Evolutionary conservation across 2,329 filamentous ascomycete species (phyloP), one percentile per base, ranked within the genome.

Genomic region (Alternaria arborescens): DNA sequence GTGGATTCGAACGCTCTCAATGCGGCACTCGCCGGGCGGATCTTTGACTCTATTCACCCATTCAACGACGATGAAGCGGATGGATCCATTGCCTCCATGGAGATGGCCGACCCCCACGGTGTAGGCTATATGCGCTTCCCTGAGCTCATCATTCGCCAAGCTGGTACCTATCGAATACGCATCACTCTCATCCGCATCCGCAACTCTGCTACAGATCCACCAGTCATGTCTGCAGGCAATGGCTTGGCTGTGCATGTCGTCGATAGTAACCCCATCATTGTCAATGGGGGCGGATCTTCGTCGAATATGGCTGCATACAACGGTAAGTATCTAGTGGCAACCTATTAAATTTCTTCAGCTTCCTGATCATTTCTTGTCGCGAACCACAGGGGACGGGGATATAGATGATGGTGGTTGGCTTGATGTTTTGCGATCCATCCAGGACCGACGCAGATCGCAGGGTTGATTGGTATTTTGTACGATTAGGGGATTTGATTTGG

Each of bases 111-210:
- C 16, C 65, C 76, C 4, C 65, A 70, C 20, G 77, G 76, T 12
- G 73, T 79, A 8, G 77, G 77, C 26, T 78, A 78, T 57, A 77
- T 78, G 68, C 71, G 70, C 58, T 79, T 79, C 55, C 72, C 76
- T 28, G 73, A 75, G 18, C 77, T 79, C 36, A 57, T 66, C 46
- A 76, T 79, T 43, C 72, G 74, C 18, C 76, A 78, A 60, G 68
- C 73, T 40, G 77, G 77, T 42, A 77, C 71, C 16, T 79, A 75
- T 61, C 71, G 73, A 30, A 76, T 79, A 67, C 72, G 77, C 50
- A 73, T 79, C 60, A 78, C 77, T 4, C 65, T 79, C 26, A 68
- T 78, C n/a, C 72, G 73, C 41, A 74, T 77, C 24, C 69, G 69
- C 38, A 69, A 66, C 48, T 67, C 72, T 24, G 69, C 64, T 54